These are phyloP conservation scores for Chaetomidium leptoderma DNA, from an alignment of 495 filamentous ascomycete species.

Conservation along the genomic window DNA sequence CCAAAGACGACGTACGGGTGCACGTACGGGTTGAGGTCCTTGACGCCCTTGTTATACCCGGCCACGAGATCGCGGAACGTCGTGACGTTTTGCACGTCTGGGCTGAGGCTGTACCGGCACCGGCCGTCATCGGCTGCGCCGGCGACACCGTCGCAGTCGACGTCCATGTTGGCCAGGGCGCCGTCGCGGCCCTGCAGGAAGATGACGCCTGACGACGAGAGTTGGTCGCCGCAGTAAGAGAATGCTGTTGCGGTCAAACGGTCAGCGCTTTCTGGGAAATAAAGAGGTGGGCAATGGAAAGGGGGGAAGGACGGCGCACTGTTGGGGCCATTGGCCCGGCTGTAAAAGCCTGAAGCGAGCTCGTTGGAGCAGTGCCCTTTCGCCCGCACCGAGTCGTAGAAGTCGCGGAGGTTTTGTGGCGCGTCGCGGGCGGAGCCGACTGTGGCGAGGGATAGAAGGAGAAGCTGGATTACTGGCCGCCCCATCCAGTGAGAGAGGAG, in stretches of 20 bases:
- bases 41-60: constrained; percentile 39
- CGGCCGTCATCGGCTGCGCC: constrained; percentile 42
- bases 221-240: constrained; percentile 40
- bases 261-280: neutral
- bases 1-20: constrained; percentile 67
- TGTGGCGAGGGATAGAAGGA: neutral
- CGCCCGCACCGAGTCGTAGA: constrained; percentile 31
- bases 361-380: constrained; percentile 26
- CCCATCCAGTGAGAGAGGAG: neutral
- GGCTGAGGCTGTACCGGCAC: constrained; percentile 43
- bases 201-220: constrained; percentile 29
- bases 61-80: constrained; percentile 49
- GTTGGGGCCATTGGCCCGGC: constrained; percentile 24
- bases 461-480: neutral
- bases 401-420: constrained; percentile 30
- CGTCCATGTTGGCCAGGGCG: constrained; percentile 53
- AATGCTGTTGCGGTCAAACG: constrained; percentile 18
- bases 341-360: constrained; percentile 33
- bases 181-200: constrained; percentile 35
- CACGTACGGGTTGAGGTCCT: constrained; percentile 57
- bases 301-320: neutral
- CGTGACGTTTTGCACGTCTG: constrained; percentile 51
- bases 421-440: constrained; percentile 8
- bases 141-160: constrained; percentile 62
- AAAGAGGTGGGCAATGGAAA: neutral